Conservation (phyloP, 2,329 filamentous ascomycete species). For the Microcera coccophila region DNA sequence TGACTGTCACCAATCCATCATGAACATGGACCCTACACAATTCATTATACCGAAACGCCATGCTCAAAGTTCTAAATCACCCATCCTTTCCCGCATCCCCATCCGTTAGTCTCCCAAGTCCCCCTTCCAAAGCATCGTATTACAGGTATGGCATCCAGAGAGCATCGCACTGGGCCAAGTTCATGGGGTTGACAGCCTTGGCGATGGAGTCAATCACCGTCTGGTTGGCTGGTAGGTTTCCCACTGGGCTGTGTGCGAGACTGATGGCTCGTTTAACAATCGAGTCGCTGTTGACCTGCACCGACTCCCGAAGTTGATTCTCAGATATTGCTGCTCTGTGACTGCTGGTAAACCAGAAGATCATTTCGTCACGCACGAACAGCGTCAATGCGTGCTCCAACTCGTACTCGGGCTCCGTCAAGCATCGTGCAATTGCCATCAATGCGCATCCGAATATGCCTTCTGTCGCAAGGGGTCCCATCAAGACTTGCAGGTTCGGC, state of each 20-base stretch:
- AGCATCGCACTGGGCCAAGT: constrained; percentile 81
- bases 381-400: constrained; percentile 92
- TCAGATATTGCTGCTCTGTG: constrained; percentile 59
- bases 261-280: constrained; percentile 88
- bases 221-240: constrained; percentile 90
- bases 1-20: background rate
- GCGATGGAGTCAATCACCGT: constrained; percentile 92
- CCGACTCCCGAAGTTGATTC: constrained; percentile 69
- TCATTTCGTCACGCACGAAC: constrained; percentile 97
- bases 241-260: constrained; percentile 71
- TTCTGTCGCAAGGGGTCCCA: constrained; percentile 93
- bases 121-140: constrained; percentile 13
- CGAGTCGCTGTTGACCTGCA: constrained; percentile 81
- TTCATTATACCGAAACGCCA: constrained; percentile 20
- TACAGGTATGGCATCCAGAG: constrained; percentile 97
- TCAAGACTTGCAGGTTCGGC: constrained; percentile 89
- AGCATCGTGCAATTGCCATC: constrained; percentile 92
- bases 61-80: constrained; percentile 26
- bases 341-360: constrained; percentile 85
- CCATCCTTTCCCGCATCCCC: constrained; percentile 5
- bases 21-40: too few species aligned
- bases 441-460: constrained; percentile 93
- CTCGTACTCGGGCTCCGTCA: constrained; percentile 84
- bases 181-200: constrained; percentile 88
- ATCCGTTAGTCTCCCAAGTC: constrained; percentile 6